Percentiles rank a stretch among this genome's conserved stretches.
These are phyloP conservation scores for Canavalia gladiata DNA, from an alignment of 306 rosid species.

Conservation along the genomic window DNA sequence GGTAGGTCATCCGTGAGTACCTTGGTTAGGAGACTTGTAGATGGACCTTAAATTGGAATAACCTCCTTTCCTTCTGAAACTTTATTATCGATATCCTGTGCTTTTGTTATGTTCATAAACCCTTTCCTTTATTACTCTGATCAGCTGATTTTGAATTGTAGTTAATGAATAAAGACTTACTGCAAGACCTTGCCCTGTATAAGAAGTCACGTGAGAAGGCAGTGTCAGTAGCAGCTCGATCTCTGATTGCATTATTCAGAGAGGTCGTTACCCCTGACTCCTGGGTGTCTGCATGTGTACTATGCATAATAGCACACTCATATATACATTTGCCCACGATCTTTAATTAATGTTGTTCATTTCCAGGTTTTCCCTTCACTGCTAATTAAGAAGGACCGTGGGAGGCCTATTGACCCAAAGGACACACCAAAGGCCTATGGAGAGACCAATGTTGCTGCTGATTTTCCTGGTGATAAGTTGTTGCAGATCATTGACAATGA, in stretches of 20 bases:
- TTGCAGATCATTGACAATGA: slow-evolving; percentile 57
- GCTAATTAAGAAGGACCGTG: slow-evolving; percentile 92
- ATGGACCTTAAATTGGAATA: too few species aligned
- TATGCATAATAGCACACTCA: neutral
- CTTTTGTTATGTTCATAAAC: neutral
- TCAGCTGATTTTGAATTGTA: slow-evolving; percentile 55
- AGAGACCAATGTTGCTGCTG: slow-evolving; percentile 62
- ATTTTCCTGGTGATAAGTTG: slow-evolving; percentile 83
- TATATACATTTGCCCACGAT: neutral
- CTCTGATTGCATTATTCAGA: slow-evolving; percentile 84
- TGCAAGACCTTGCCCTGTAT: slow-evolving; percentile 93
- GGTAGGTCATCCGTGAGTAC: too few species aligned
- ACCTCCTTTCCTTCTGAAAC: too few species aligned
- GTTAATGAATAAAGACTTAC: slow-evolving; percentile 91
- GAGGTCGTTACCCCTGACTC: slow-evolving; percentile 62
- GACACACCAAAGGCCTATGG: slow-evolving; percentile 92
- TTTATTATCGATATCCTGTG: too few species aligned
- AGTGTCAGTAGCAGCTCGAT: slow-evolving; percentile 87
- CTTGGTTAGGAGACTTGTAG: too few species aligned
- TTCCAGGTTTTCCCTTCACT: slow-evolving; percentile 91
- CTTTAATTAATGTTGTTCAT: slow-evolving; percentile 37
- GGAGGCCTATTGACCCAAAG: slow-evolving; percentile 71
- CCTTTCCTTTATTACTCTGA: slow-evolving; percentile 24
- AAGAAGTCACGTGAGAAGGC: slow-evolving; percentile 96
- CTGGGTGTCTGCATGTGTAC: slow-evolving; percentile 14